These are phyloP conservation scores for Aspergillus sp. DNA, from an alignment of 2,329 filamentous ascomycete species.

Conservation along the genomic window DNA sequence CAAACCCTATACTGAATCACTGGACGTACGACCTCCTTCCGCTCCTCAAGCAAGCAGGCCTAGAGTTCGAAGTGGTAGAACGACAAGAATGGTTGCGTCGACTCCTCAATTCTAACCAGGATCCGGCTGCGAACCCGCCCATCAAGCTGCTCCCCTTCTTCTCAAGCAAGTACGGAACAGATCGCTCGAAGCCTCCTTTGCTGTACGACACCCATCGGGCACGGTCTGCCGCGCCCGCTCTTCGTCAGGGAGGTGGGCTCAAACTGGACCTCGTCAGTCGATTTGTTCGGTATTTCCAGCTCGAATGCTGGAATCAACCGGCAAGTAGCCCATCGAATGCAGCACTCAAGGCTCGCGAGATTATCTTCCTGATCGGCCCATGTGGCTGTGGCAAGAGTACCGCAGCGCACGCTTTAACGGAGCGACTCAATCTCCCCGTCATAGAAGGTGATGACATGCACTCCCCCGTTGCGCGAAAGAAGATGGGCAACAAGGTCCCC, in stretches of 20 bases:
- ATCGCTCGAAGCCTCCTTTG: constrained; percentile 16
- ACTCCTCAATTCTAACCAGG: constrained; percentile 47
- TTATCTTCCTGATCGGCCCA: constrained; percentile 47
- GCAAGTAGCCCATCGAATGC: neutral
- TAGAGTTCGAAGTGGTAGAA: constrained; percentile 28
- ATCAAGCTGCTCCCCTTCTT: constrained; percentile 57
- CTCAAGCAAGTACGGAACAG: constrained; percentile 50
- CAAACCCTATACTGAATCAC: constrained; percentile 49
- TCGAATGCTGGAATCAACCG: constrained; percentile 13
- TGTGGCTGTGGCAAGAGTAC: constrained; percentile 57
- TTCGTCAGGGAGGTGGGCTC: constrained; percentile 14
- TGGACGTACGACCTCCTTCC: constrained; percentile 51
- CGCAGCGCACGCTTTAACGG: constrained; percentile 47
- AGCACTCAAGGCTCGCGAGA: constrained; percentile 3
- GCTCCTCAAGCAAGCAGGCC: constrained; percentile 48
- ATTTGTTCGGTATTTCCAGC: constrained; percentile 16
- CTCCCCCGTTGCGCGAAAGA: constrained; percentile 50
- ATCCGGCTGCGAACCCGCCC: constrained; percentile 51
- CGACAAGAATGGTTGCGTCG: constrained; percentile 31
- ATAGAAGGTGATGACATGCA: constrained; percentile 56
- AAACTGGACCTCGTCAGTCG: constrained; percentile 7
- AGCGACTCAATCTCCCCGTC: constrained; percentile 31
- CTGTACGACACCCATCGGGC: constrained; percentile 29
- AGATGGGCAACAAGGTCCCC: constrained; percentile 52
- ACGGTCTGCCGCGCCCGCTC: constrained; percentile 14